phyloP scores from a whole-genome alignment of 352 stramenopile genomes.

The Pythium folliculosum region DNA sequence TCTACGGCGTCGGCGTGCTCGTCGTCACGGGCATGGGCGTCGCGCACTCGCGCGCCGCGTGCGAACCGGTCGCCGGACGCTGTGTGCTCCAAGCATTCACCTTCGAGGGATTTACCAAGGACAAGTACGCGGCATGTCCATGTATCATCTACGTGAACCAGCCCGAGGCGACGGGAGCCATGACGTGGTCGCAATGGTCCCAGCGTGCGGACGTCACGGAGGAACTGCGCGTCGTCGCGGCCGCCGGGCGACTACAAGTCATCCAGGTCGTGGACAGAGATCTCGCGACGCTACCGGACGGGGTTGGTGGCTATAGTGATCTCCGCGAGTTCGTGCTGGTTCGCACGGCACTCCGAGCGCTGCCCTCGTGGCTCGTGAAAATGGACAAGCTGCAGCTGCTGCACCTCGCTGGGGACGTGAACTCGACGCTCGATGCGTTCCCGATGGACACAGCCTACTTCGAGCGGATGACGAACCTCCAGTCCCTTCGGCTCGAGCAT shows the following conservation, averaged over 20 bases:
- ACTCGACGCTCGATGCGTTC: conserved; percentile 12
- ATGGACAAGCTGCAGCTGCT: conserved; percentile 20
- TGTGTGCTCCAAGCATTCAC: conserved; percentile 11
- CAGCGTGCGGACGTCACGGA: conserved; percentile 1
- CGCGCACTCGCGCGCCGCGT: conserved; percentile 7
- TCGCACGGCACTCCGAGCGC: background rate
- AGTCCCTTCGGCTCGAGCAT: conserved; percentile 6
- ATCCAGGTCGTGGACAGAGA: conserved; percentile 22
- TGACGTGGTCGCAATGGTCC: conserved; percentile 18
- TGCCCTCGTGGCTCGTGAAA: conserved; percentile 20
- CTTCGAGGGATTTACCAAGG: conserved; percentile 5
- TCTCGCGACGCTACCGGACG: conserved; percentile 2
- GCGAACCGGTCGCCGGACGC: background rate
- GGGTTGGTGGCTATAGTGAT: conserved; percentile 3
- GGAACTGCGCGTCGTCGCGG: background rate
- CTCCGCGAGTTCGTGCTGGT: conserved; percentile 16
- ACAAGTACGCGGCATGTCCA: conserved; percentile 8
- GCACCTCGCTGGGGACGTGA: conserved; percentile 19
- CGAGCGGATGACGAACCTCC: conserved; percentile 1
- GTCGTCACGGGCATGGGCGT: conserved; percentile 8
- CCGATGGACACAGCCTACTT: conserved; percentile 10
- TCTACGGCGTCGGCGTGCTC: conserved; percentile 19
- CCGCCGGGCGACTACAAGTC: conserved; percentile 8
- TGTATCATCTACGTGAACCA: conserved; percentile 26
- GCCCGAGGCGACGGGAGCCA: background rate